Percentiles rank a stretch among this genome's conserved stretches.
Evolutionary conservation across 768 basidiomycete genomes (phyloP).

Genomic region (Suillus luteus): DNA sequence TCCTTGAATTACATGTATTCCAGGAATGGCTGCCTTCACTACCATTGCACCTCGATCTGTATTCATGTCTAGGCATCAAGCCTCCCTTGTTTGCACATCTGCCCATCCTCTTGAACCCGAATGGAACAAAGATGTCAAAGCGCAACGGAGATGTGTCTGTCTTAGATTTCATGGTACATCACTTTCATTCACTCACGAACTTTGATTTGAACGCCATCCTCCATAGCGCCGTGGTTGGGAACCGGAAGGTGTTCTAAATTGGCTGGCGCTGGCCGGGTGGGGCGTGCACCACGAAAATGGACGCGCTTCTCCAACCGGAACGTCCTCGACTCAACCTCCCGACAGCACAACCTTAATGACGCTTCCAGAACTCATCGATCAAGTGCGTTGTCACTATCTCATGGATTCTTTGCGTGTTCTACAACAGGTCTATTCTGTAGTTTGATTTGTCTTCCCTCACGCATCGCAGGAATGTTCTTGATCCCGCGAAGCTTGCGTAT

Average conservation of each 20-base stretch:
- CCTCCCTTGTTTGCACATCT: slow-evolving; percentile 89
- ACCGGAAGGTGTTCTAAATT: slow-evolving; percentile 85
- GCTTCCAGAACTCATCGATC: slow-evolving; percentile 62
- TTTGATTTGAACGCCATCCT: slow-evolving; percentile 10
- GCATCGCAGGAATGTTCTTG: slow-evolving; percentile 81
- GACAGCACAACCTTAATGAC: slow-evolving; percentile 68
- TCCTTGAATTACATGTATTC: slow-evolving; percentile 1
- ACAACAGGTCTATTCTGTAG: slow-evolving; percentile 33
- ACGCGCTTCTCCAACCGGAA: slow-evolving; percentile 26
- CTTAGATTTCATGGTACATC: slow-evolving; percentile 77
- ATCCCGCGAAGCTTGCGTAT: slow-evolving; percentile 77
- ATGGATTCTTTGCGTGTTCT: slow-evolving; percentile 6
- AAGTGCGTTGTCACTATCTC: slow-evolving; percentile 41
- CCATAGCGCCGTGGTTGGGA: slow-evolving; percentile 85
- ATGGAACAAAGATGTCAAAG: slow-evolving; percentile 95
- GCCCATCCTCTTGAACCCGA: slow-evolving; percentile 85
- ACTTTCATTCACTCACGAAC: slow-evolving; percentile 5
- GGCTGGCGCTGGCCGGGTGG: slow-evolving; percentile 95
- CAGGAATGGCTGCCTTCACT: slow-evolving; percentile 97
- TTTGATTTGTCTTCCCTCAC: slow-evolving; percentile 81
- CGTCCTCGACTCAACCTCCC: slow-evolving; percentile 44
- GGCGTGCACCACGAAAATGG: slow-evolving; percentile 52
- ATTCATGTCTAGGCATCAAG: slow-evolving; percentile 68
- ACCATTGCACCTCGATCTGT: slow-evolving; percentile 88
- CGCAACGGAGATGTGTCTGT: slow-evolving; percentile 89